Conservation (phyloP, 2,329 filamentous ascomycete genomes). For the Monascus ruber region DNA sequence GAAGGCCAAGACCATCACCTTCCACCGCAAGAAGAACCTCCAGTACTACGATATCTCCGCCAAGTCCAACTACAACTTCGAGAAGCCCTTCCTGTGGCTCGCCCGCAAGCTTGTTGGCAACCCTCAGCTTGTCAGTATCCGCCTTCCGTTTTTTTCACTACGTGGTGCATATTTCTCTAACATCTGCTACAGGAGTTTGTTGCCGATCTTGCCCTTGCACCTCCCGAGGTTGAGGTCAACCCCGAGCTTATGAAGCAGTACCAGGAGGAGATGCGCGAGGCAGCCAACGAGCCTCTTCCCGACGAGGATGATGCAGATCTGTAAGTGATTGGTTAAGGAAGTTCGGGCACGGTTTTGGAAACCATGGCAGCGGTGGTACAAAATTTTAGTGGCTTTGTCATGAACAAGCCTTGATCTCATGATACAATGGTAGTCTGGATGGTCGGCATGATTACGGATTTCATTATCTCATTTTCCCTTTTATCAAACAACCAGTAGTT, state of each 20-base stretch:
- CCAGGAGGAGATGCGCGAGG: slow-evolving; percentile 76
- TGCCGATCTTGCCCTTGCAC: slow-evolving; percentile 85
- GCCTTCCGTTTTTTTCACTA: background rate
- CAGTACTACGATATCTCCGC: slow-evolving; percentile 99
- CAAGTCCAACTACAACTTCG: slow-evolving; percentile 99
- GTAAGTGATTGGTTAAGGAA: slow-evolving; percentile 21
- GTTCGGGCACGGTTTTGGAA: background rate
- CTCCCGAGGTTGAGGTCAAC: slow-evolving; percentile 85
- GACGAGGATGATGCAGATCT: slow-evolving; percentile 75
- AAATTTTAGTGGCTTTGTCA: background rate
- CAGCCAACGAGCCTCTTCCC: slow-evolving; percentile 73
- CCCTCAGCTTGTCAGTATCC: slow-evolving; percentile 57
- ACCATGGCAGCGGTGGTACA: no score
- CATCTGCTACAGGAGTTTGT: slow-evolving; percentile 67
- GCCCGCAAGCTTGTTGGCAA: slow-evolving; percentile 97
- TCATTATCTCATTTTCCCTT: slow-evolving; percentile 14
- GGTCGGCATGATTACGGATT: slow-evolving; percentile 21
- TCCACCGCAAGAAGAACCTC: slow-evolving; percentile 99
- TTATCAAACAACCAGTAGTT: slow-evolving; percentile 15
- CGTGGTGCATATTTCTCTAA: slow-evolving; percentile 5
- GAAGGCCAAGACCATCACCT: slow-evolving; percentile 99
- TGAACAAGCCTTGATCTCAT: slow-evolving; percentile 13
- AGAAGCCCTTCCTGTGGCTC: slow-evolving; percentile 99
- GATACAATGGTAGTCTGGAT: slow-evolving; percentile 26
- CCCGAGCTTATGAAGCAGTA: slow-evolving; percentile 69